Base-by-base conservation (phyloP, 2,329 filamentous ascomycete genomes). In the Xylariaceae sp. region DNA sequence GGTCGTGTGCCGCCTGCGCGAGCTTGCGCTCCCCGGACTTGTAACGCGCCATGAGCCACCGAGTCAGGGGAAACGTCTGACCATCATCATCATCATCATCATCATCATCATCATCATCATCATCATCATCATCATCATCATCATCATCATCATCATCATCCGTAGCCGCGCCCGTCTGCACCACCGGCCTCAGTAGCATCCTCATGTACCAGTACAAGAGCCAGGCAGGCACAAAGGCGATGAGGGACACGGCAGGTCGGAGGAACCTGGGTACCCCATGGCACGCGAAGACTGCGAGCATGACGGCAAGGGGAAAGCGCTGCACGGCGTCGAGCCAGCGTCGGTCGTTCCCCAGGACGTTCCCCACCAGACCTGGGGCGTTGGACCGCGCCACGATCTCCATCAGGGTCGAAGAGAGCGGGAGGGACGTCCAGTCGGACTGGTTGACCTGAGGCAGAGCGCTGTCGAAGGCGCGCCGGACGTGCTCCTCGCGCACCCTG, bases 11-110 rank as follows among this genome's bases (percentile, higher is more conserved):
- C 3, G 44, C 31, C 21, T 47, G 37, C n/a, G 36, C 28, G 14
- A 44, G 17, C 30, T 9, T 37, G 12, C 32, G 24, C 15, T 41
- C 38, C 7, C 29, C 34, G 4, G 38, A 9, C 24, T 35, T 19
- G 31, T 43, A 47, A 12, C 41, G 24, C 15, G 33, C 27, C 8
- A 44, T 34, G 3, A 47, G 29, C 17, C 31, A 41, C 21, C 19
- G 34, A 8, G 38, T 40, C 6, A 48, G 33, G 6, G 45, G 45
- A n/a, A n/a, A n/a, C n/a, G n/a, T n/a, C n/a, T n/a, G n/a, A n/a
- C n/a, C n/a, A n/a, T n/a, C n/a, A n/a, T n/a, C n/a, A n/a, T n/a
- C n/a, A n/a, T n/a, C n/a, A n/a, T n/a, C n/a, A n/a, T n/a, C n/a
- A n/a, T n/a, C n/a, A 9, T 43, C 16, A n/a, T 45, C 41, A 8